Conservation (phyloP, 2,329 filamentous ascomycete genomes). For the Clonostachys rhizophaga region DNA sequence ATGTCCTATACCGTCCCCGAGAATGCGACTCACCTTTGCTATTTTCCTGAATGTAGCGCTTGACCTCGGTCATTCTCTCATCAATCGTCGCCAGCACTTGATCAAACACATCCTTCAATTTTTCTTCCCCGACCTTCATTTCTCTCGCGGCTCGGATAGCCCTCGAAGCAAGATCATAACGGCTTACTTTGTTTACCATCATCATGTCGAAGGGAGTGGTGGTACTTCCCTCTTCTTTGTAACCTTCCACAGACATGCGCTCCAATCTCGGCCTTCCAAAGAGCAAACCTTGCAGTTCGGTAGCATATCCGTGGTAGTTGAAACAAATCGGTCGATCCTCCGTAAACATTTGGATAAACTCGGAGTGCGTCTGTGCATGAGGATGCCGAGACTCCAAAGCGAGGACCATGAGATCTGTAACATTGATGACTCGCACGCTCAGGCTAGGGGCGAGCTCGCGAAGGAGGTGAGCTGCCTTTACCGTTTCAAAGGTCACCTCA, state of each 20-base stretch:
- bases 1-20: not conserved
- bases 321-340: conserved; percentile 50
- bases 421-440: conserved; percentile 57
- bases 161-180: conserved; percentile 53
- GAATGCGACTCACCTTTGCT: conserved; percentile 39
- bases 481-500: conserved; percentile 61
- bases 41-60: conserved; percentile 44
- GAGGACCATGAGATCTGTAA: conserved; percentile 62
- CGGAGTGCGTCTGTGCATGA: conserved; percentile 45
- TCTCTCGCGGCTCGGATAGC: conserved; percentile 44
- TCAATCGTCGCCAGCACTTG: conserved; percentile 41
- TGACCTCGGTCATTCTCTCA: conserved; percentile 39
- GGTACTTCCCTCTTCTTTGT: conserved; percentile 61
- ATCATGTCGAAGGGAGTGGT: conserved; percentile 70
- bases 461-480: conserved; percentile 55
- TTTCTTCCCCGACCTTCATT: conserved; percentile 29
- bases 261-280: conserved; percentile 50
- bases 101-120: conserved; percentile 36
- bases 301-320: conserved; percentile 64
- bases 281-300: conserved; percentile 55
- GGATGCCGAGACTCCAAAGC: conserved; percentile 50
- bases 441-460: conserved; percentile 42
- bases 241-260: conserved; percentile 51
- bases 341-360: conserved; percentile 55
- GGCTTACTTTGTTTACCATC: conserved; percentile 54